These are phyloP conservation scores for Lecanoromycetidae sp. DNA, from an alignment of 2,329 filamentous ascomycete genomes.

Conservation along the genomic window DNA sequence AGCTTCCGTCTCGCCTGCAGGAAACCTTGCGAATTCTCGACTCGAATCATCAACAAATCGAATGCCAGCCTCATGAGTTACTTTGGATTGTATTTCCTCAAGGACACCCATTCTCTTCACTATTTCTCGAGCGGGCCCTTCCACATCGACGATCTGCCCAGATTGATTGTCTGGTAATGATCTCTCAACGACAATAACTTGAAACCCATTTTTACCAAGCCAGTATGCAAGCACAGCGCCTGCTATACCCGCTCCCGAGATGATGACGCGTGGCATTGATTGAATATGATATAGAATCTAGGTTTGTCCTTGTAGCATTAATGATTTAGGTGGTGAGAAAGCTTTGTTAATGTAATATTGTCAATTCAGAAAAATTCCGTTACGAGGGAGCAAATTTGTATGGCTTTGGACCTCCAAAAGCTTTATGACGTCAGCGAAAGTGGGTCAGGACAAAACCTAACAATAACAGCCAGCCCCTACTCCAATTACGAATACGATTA, in stretches of 20 bases:
- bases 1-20: slow-evolving; percentile 18
- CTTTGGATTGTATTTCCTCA: slow-evolving; percentile 11
- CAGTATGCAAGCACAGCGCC: slow-evolving; percentile 18
- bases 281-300: background rate
- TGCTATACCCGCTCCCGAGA: slow-evolving; percentile 21
- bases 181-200: slow-evolving; percentile 18
- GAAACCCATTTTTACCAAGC: slow-evolving; percentile 16
- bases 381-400: too few species aligned
- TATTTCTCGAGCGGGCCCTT: slow-evolving; percentile 17
- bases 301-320: background rate
- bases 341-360: background rate
- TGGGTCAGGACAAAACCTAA: too few species aligned
- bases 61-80: slow-evolving; percentile 15
- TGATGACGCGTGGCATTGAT: slow-evolving; percentile 20
- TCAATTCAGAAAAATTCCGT: background rate
- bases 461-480: too few species aligned
- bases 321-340: background rate
- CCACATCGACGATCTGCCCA: slow-evolving; percentile 19
- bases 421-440: too few species aligned
- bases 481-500: too few species aligned
- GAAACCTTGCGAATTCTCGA: background rate
- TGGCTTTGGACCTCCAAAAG: too few species aligned
- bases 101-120: slow-evolving; percentile 16
- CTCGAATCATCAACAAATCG: slow-evolving; percentile 18
- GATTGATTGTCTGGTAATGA: slow-evolving; percentile 10